A percentile compares a stretch with the other conserved stretches of the same genome.
These are phyloP conservation scores for Mercurialis annua DNA, from an alignment of 345 rosid species.

Conservation along the genomic window DNA sequence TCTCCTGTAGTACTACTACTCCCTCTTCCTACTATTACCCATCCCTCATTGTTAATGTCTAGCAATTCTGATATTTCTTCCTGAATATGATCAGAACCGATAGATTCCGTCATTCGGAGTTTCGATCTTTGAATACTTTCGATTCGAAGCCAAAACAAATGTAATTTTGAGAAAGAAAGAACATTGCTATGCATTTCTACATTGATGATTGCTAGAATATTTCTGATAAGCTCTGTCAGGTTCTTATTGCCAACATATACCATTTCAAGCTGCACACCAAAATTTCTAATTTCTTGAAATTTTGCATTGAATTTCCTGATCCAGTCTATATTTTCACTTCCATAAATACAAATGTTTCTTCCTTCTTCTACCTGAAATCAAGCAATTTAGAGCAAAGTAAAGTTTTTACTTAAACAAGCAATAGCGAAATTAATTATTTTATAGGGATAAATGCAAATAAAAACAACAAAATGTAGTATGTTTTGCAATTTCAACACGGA, in stretches of 20 bases:
- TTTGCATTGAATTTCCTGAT: constrained; percentile 40
- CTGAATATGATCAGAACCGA: constrained; percentile 39
- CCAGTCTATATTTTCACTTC: constrained; percentile 51
- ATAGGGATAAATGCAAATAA: neutral
- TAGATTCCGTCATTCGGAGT: constrained; percentile 27
- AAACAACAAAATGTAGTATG: too few relatives aligned
- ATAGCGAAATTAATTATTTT: too few relatives aligned
- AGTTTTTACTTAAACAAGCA: neutral
- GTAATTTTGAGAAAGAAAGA: constrained; percentile 38
- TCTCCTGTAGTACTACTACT: constrained; percentile 30
- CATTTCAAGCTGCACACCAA: constrained; percentile 49
- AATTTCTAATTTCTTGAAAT: constrained; percentile 29
- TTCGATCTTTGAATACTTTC: constrained; percentile 60
- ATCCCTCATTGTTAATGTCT: constrained; percentile 40
- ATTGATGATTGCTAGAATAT: constrained; percentile 26
- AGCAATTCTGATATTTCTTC: constrained; percentile 44
- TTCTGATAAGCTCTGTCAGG: constrained; percentile 25
- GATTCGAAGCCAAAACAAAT: constrained; percentile 65
- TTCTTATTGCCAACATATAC: constrained; percentile 47
- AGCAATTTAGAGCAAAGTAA: neutral
- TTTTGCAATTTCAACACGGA: too few relatives aligned
- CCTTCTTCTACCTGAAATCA: constrained; percentile 54
- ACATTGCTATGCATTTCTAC: constrained; percentile 28
- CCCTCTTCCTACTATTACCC: constrained; percentile 64
- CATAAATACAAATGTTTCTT: constrained; percentile 55